Conservation (phyloP, 805 yeast species). For the Kluyveromyces lactis region DNA sequence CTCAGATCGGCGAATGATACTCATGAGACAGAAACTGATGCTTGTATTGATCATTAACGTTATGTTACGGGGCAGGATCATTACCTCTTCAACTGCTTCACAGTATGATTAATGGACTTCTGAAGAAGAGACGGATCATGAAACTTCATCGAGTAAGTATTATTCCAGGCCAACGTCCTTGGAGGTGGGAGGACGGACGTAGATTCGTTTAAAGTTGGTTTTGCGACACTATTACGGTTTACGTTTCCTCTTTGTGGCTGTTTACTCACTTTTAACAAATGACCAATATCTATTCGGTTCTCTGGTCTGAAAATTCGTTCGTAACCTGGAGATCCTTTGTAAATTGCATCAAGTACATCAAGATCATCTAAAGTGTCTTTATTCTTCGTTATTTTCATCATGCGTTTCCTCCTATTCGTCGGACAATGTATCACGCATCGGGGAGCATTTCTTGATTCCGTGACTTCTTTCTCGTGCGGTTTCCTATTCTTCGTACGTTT, state of each 20-base stretch:
- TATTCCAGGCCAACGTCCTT: slow-evolving; percentile 4
- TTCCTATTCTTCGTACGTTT: slow-evolving; percentile 2
- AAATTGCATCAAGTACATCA: slow-evolving; percentile 10
- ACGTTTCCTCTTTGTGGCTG: slow-evolving; percentile 25
- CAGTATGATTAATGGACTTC: neutral
- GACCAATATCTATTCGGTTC: slow-evolving; percentile 24
- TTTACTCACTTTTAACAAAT: slow-evolving; percentile 13
- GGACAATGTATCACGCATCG: slow-evolving; percentile 7
- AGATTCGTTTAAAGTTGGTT: neutral
- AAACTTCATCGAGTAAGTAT: slow-evolving; percentile 1
- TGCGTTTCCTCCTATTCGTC: slow-evolving; percentile 7
- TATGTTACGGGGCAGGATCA: too few species aligned
- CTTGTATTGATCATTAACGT: too few species aligned
- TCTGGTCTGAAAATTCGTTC: slow-evolving; percentile 20
- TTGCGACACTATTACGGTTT: neutral
- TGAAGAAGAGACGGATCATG: slow-evolving; percentile 1
- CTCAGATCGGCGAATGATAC: too few species aligned
- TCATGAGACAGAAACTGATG: too few species aligned
- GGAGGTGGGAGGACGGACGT: slow-evolving; percentile 9
- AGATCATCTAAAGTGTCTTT: neutral
- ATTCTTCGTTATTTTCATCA: neutral
- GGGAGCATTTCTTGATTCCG: slow-evolving; percentile 1
- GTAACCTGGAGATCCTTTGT: slow-evolving; percentile 27
- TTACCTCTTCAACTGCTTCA: neutral
- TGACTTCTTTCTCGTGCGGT: neutral